These are phyloP conservation scores for Uromyces viciae-fabae DNA, from an alignment of 1,284 basidiomycete species.

Conservation along the genomic window DNA sequence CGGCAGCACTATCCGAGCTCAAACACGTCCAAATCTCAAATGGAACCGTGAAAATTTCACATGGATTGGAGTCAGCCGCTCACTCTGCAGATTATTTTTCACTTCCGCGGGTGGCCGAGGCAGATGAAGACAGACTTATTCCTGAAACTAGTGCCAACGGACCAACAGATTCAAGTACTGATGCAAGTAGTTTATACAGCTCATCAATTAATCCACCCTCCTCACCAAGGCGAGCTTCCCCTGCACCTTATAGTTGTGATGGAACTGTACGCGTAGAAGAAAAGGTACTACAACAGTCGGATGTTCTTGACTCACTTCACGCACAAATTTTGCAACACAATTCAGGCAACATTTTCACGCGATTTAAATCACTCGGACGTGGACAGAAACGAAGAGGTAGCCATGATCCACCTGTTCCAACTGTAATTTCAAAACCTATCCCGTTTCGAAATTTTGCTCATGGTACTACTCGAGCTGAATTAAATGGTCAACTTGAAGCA, in stretches of 20 bases:
- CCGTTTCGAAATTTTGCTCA: not conserved
- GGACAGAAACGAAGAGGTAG: conserved; percentile 30
- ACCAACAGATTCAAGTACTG: conserved; percentile 2
- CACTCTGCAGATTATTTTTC: conserved; percentile 31
- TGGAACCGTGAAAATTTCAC: not conserved
- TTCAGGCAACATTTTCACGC: conserved; percentile 28
- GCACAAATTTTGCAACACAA: not conserved
- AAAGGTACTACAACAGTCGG: not conserved
- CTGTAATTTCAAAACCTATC: conserved; percentile 16
- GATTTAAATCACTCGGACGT: conserved; percentile 28
- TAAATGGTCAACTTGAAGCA: conserved; percentile 46
- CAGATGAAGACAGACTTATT: conserved; percentile 15
- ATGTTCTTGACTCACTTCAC: not conserved
- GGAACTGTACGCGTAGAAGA: conserved; percentile 7
- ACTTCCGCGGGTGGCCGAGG: conserved; percentile 28
- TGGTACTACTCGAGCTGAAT: conserved; percentile 1
- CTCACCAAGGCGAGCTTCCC: not conserved
- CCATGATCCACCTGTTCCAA: not conserved
- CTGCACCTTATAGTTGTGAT: conserved; percentile 6
- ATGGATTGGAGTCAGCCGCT: not conserved
- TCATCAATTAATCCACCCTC: conserved; percentile 20
- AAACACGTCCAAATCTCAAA: not conserved
- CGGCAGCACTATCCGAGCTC: conserved; percentile 56
- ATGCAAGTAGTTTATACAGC: conserved; percentile 31
- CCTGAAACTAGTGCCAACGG: not conserved